Base-by-base conservation (phyloP, 441 rosid genomes). In the Erodium moschatum region DNA sequence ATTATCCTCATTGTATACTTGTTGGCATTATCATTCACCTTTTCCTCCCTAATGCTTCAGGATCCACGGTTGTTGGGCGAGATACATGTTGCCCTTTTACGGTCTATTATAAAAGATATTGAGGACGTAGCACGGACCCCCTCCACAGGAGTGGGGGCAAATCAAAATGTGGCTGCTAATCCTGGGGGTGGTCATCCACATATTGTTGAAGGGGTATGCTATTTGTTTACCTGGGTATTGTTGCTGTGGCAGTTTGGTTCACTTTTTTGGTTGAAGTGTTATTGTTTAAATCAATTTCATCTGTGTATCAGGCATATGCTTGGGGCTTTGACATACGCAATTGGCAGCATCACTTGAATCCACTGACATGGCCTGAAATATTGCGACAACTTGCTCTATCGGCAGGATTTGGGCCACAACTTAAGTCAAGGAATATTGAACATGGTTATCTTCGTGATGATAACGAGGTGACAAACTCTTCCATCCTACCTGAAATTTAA, bases 141-240 rank as follows among this genome's bases (percentile, higher is more conserved):
- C 54, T 77, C 85, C 5, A 66, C 71, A 0, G 84, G 86, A 68
- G 65, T 84, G 71, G 96, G 92, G 75, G 82, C 85, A 77, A 83
- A 84, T 77, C 88, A 84, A 74, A 82, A 77, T 62, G 60, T 75
- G 77, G 85, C 88, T 75, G 82, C 85, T 66, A 89, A 84, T 82
- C 90, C 86, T 20, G 92, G 86, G 38, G 91, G 97, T 60, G 94
- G 94, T 40, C 97, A 89, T 79, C 97, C 86, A 1, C 92, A 83
- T 66, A 83, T 89, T 48, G 89, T 91, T 38, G 90, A 89, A 81
- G 97, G 96, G 85, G 97, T 87, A 85, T 77, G 85, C 78, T 75
- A 54, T 58, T 48, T 69, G 67, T 60, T 27, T 21, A 9, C 10
- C 11, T 3, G 52, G 67, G 71, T 33, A 33, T 21, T 74, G 42